Evolutionary conservation across 164 flowering plant genomes (phyloP).

Genomic region (Akebia trifoliata): DNA sequence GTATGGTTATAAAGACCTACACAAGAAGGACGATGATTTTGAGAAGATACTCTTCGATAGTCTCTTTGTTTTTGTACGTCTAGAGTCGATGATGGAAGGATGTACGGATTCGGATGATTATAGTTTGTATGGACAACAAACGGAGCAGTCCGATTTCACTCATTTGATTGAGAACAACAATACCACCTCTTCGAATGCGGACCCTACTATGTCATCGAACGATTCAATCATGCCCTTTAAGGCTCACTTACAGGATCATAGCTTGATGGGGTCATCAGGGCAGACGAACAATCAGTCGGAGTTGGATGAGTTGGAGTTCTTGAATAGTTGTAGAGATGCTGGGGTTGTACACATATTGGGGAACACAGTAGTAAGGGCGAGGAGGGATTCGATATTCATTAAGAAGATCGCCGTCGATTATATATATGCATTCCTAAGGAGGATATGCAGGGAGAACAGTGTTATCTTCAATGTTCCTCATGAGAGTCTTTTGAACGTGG

Average conservation of each 20-base stretch:
- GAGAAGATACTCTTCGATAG: conserved; percentile 83
- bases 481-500: conserved; percentile 84
- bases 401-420: conserved; percentile 83
- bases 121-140: conserved; percentile 53
- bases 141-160: conserved; percentile 37
- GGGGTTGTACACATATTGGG: conserved; percentile 96
- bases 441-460: conserved; percentile 85
- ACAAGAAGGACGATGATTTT: conserved; percentile 88
- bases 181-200: conserved; percentile 32
- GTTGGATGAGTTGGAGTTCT: conserved; percentile 66
- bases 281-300: conserved; percentile 47
- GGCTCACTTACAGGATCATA: too few species aligned
- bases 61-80: conserved; percentile 68
- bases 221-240: conserved; percentile 63
- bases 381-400: conserved; percentile 55
- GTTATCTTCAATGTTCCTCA: conserved; percentile 81
- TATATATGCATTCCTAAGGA: conserved; percentile 85
- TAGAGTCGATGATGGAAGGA: conserved; percentile 94
- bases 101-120: conserved; percentile 66
- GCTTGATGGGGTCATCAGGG: conserved; percentile 34
- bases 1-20: conserved; percentile 94
- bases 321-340: conserved; percentile 72
- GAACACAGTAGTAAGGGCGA: conserved; percentile 77
- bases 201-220: conserved; percentile 42
- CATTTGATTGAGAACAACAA: conserved; percentile 30